Conservation (phyloP, 2,329 filamentous ascomycete genomes). For the Hypoxylon sp. region DNA sequence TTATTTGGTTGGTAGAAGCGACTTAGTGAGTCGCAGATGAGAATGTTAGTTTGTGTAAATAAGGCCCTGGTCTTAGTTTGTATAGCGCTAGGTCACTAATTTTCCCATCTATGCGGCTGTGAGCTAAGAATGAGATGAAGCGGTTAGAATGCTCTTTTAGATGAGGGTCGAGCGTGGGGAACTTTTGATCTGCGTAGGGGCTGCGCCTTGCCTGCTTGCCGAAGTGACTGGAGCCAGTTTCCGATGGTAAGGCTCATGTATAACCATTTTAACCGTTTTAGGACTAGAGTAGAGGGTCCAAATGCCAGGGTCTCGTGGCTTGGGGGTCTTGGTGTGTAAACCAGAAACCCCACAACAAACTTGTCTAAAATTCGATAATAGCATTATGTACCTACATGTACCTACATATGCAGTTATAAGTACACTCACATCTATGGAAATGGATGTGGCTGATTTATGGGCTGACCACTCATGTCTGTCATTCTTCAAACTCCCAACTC, state of each 20-base stretch:
- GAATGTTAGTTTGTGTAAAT: slow-evolving; percentile 12
- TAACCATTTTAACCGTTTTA: neutral
- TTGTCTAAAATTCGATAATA: no score
- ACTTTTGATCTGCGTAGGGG: slow-evolving; percentile 2
- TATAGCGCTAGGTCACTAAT: slow-evolving; percentile 5
- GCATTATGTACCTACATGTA: neutral
- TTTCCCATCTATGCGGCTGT: neutral
- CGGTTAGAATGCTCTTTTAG: neutral
- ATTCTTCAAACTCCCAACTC: slow-evolving; percentile 4
- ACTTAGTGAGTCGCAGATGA: neutral
- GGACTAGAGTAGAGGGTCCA: neutral
- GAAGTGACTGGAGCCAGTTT: neutral
- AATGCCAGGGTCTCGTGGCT: neutral
- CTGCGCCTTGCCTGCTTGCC: neutral
- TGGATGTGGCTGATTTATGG: slow-evolving; percentile 4
- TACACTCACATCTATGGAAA: neutral
- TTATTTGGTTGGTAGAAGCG: slow-evolving; percentile 7
- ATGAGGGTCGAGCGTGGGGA: slow-evolving; percentile 10
- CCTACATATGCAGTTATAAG: neutral
- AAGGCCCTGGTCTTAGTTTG: neutral
- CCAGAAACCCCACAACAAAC: no score
- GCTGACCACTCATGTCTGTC: neutral
- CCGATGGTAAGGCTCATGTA: neutral
- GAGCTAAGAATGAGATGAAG: slow-evolving; percentile 18
- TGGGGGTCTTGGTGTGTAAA: neutral